Base-by-base conservation (phyloP, 1,139 yeast genomes). In the Fermentozyma sake region DNA sequence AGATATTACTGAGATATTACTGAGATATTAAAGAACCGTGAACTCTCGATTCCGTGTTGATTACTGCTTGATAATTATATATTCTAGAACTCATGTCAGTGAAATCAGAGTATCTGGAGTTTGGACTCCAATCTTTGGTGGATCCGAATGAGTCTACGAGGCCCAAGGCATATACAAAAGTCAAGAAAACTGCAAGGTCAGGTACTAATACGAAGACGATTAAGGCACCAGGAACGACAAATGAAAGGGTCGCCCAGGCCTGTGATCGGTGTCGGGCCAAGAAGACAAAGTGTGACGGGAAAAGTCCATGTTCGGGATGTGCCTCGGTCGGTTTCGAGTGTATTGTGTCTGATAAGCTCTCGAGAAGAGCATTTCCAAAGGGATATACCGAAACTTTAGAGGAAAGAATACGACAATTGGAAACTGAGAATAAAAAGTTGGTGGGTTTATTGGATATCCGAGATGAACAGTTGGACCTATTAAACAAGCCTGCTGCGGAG, bases 181-280 rank as follows among this genome's bases (percentile, higher is more conserved):
- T 27, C 14, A 27, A 30, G 17, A 13, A 20, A 16, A 30, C 28
- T 12, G 24, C 14, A 17, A 29, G 28, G 23, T 16, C 30, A 26
- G 27, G 28, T 4, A 31, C 35, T 12, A 55, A 52, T 26, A 50
- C 59, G n/a, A 79, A 76, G 42, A 76, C 79, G 30, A 79, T 79
- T 29, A 72, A 71, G 44, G 68, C 80, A 3, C 82, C 81, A 2
- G 85, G 85, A 2, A 56, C 76, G 12, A 59, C 62, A 19, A 55
- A 62, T 1, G 72, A 72, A 32, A 55, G 87, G 34, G 76, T 78
- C 12, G 87, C 93, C 0, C 95, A 84, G 45, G 94, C 95, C 0
- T 85, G 95, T 54, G 95, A 85, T 48, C 54, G 95, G 29, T 84
- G 95, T 46, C 61, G 95, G 28, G 82, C 87, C 24, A 84, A 84